Evolutionary conservation across 352 stramenopile genomes (phyloP), one percentile per base, ranked within the genome.

Genomic region (Pythium pyrilobum): DNA sequence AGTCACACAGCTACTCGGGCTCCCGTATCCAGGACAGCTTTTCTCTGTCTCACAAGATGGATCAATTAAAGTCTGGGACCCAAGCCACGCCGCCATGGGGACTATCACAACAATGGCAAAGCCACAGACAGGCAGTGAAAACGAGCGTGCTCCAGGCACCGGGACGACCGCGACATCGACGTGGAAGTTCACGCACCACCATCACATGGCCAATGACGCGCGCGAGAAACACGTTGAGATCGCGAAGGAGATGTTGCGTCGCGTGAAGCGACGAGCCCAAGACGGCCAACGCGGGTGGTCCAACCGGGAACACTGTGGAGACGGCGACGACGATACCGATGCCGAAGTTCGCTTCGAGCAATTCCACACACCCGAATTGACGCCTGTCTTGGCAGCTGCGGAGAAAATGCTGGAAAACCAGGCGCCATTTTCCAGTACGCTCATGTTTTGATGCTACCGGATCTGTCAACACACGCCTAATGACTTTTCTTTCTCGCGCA

Each of bases 131-230:
- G 1, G 46, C 20, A 29, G 31, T 2, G 25, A 10, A 12, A 40
- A 42, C 59, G 43, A 15, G 28, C 9, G 25, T 24, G 12, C 56
- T 66, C 10, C 64, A 39, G 34, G 31, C 46, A 20, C 36, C 56
- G 13, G 46, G 47, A 52, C 44, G 16, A 32, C 56, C 4, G 62
- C 61, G 1, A 23, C 24, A 13, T 47, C 43, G 3, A 61, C 69
- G 15, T 85, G 74, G 72, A 82, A 83, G 48, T 85, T 76, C n/a
- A 62, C 77, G 12, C 68, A 71, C 15, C 70, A 78, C 24, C 37
- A 52, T 23, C 44, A 52, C 44, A 32, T 61, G 7, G 42, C 42
- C 21, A 56, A 58, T 16, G 64, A 74, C n/a, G 55, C 72, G 23
- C 74, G 71, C 9, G 56, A 66, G 0, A 32, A 68, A 2, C 66